Conservation (phyloP, 352 stramenopile genomes). For the Pythium dissotocum region DNA sequence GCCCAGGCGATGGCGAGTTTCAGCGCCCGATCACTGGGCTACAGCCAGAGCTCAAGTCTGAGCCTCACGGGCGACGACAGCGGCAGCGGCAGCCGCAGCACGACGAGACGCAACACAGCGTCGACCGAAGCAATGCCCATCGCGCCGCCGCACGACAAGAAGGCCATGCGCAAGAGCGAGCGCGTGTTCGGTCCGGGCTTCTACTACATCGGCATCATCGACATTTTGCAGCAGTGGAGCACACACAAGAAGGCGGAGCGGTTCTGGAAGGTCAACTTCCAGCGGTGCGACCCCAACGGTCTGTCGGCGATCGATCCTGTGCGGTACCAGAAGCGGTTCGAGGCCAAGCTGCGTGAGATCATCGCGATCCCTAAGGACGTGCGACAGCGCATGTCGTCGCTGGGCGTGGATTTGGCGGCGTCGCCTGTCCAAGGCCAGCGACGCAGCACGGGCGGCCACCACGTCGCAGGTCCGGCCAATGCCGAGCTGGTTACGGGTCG, state of each 20-base stretch:
- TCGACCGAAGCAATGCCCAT: slow-evolving; percentile 1
- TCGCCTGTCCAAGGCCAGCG: neutral
- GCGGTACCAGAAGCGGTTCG: slow-evolving; percentile 80
- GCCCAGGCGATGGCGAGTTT: slow-evolving; percentile 12
- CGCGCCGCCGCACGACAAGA: slow-evolving; percentile 24
- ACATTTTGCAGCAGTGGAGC: slow-evolving; percentile 91
- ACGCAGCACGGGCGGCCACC: neutral
- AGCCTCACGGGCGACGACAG: slow-evolving; percentile 7
- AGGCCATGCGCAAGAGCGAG: slow-evolving; percentile 71
- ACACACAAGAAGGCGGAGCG: slow-evolving; percentile 79
- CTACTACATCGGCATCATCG: slow-evolving; percentile 91
- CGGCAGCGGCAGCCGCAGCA: neutral
- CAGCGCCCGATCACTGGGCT: slow-evolving; percentile 11
- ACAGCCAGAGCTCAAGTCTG: slow-evolving; percentile 7
- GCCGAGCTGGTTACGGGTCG: neutral
- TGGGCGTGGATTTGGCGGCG: neutral
- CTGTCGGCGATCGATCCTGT: slow-evolving; percentile 84
- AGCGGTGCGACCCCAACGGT: slow-evolving; percentile 64
- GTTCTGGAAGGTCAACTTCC: slow-evolving; percentile 80
- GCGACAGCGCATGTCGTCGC: slow-evolving; percentile 5
- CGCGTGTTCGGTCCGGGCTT: slow-evolving; percentile 80
- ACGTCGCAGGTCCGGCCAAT: neutral
- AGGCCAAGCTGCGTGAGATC: slow-evolving; percentile 78
- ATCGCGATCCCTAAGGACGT: slow-evolving; percentile 71
- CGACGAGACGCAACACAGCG: neutral